Evolutionary conservation across 192 early-diverging fungal species (phyloP).

Genomic region (Dissophora ornata): DNA sequence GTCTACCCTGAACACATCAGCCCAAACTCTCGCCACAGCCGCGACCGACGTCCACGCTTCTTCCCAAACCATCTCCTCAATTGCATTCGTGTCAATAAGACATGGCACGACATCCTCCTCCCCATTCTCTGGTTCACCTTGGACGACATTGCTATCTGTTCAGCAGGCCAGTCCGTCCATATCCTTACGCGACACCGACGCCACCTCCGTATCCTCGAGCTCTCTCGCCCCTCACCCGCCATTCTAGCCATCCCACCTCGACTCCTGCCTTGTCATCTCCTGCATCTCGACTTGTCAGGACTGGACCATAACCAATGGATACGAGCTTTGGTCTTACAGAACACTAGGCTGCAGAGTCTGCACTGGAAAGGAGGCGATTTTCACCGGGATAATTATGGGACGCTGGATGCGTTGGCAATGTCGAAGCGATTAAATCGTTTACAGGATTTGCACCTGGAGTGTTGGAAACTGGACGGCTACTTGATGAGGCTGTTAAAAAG

Average conservation of each 20-base stretch:
- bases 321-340: constrained; percentile 13
- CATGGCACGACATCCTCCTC: constrained; percentile 33
- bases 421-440: constrained; percentile 3
- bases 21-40: not conserved
- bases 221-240: not conserved
- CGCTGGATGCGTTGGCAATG: constrained; percentile 13
- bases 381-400: constrained; percentile 25
- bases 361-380: constrained; percentile 26
- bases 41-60: constrained; percentile 10
- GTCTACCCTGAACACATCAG: no score
- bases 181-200: not conserved
- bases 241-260: not conserved
- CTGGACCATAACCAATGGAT: constrained; percentile 18
- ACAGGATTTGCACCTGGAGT: constrained; percentile 25
- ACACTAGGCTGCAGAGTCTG: constrained; percentile 21
- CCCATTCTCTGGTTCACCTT: constrained; percentile 30
- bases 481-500: constrained; percentile 6
- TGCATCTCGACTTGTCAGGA: constrained; percentile 18
- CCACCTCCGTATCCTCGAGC: constrained; percentile 16
- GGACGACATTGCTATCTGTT: constrained; percentile 14
- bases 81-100: constrained; percentile 26
- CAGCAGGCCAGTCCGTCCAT: not conserved
- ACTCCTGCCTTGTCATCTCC: not conserved
- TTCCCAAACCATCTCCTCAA: constrained; percentile 10
- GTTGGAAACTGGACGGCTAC: constrained; percentile 14